These are phyloP conservation scores for Nothopassalora personata DNA, from an alignment of 2,329 filamentous ascomycete species.

Conservation along the genomic window DNA sequence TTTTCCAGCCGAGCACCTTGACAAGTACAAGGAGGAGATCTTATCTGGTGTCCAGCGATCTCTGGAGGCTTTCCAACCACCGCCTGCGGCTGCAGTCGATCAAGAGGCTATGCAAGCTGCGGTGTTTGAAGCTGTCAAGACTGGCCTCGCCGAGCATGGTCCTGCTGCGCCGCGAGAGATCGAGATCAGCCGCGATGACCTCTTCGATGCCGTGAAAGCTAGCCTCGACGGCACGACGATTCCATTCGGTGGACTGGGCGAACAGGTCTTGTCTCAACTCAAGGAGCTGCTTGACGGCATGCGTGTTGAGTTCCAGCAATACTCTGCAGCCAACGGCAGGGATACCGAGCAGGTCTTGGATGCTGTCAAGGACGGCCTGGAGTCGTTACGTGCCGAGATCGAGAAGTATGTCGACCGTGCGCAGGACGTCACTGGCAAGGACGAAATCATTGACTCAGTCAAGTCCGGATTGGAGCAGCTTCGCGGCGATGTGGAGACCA, in stretches of 20 bases:
- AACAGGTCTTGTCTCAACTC: conserved; percentile 56
- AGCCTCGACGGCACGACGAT: conserved; percentile 51
- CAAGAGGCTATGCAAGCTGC: conserved; percentile 49
- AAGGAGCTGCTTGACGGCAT: conserved; percentile 56
- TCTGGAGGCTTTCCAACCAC: conserved; percentile 63
- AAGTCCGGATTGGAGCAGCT: conserved; percentile 59
- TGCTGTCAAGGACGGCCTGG: conserved; percentile 80
- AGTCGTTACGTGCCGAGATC: conserved; percentile 72
- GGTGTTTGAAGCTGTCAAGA: conserved; percentile 54
- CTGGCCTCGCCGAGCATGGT: conserved; percentile 50
- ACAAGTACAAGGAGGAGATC: conserved; percentile 74
- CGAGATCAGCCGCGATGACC: conserved; percentile 46
- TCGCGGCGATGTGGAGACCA: conserved; percentile 56
- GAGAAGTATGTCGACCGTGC: conserved; percentile 74
- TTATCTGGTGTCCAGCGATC: conserved; percentile 79
- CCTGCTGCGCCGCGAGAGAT: conserved; percentile 38
- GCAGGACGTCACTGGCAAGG: conserved; percentile 63
- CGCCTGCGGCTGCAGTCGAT: conserved; percentile 36
- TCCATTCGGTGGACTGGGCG: conserved; percentile 50
- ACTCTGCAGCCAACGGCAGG: conserved; percentile 68
- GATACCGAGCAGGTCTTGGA: conserved; percentile 87
- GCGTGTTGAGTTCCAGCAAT: conserved; percentile 67
- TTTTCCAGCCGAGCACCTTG: conserved; percentile 57
- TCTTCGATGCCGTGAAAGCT: conserved; percentile 55
- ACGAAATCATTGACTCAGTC: conserved; percentile 70